Conservation (phyloP, 2,329 filamentous ascomycete genomes). For the Thelonectria blattea region DNA sequence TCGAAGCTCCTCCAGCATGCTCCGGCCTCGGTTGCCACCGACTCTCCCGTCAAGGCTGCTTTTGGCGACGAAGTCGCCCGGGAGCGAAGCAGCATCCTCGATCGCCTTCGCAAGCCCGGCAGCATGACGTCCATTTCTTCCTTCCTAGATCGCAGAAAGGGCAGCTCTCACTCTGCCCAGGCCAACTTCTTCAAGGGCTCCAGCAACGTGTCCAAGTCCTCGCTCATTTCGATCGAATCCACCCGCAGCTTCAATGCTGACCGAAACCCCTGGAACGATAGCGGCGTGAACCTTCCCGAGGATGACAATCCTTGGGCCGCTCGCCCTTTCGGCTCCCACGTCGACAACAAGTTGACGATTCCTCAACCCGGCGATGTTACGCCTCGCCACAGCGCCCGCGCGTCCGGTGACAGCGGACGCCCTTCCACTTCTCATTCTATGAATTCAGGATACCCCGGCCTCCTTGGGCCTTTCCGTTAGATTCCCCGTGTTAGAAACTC, state of each 20-base stretch:
- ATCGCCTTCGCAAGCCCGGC: slow-evolving; percentile 91
- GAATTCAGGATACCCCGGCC: slow-evolving; percentile 94
- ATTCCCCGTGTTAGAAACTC: slow-evolving; percentile 55
- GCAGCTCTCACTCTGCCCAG: slow-evolving; percentile 83
- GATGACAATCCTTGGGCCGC: slow-evolving; percentile 75
- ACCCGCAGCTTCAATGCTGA: slow-evolving; percentile 89
- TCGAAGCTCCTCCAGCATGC: slow-evolving; percentile 96
- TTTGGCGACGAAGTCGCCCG: slow-evolving; percentile 83
- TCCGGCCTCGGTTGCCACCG: slow-evolving; percentile 77
- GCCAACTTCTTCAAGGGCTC: slow-evolving; percentile 91
- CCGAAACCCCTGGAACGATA: slow-evolving; percentile 98
- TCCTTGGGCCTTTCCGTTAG: slow-evolving; percentile 90
- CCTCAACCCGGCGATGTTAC: slow-evolving; percentile 81
- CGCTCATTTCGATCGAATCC: slow-evolving; percentile 93
- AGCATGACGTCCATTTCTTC: slow-evolving; percentile 94
- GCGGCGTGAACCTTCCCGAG: slow-evolving; percentile 90
- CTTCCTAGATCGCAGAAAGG: slow-evolving; percentile 96
- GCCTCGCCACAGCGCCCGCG: slow-evolving; percentile 81
- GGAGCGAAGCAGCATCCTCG: slow-evolving; percentile 84
- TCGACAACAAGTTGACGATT: slow-evolving; percentile 67
- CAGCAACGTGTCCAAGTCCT: slow-evolving; percentile 90
- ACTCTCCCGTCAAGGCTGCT: slow-evolving; percentile 85
- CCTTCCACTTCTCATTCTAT: slow-evolving; percentile 95
- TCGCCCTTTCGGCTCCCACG: slow-evolving; percentile 69
- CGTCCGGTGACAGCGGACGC: slow-evolving; percentile 88